Base-by-base conservation (phyloP, 345 rosid species). In the Brassica nigra region DNA sequence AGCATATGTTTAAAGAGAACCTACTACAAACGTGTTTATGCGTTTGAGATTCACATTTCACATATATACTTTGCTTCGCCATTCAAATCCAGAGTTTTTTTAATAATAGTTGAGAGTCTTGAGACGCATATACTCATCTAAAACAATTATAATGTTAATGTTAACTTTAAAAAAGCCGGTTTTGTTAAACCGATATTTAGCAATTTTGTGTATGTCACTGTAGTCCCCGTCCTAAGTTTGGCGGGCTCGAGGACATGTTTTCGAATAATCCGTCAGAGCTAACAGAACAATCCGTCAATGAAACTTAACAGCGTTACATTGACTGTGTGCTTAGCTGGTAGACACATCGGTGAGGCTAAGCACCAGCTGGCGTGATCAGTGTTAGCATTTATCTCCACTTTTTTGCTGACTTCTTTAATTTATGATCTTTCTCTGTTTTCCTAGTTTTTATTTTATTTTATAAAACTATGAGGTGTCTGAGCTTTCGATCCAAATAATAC, bases 301-400 rank as follows among this genome's bases (percentile, higher is more conserved):
- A 47, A 30, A 10, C 2, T 23, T 62, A 80, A 80, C 76, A 55
- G 57, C 68, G 83, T 75, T 65, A 70, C 20, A 18, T 30, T 15
- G 57, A 74, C 37, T 67, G 74, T 68, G 6, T 68, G 75, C 76
- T 80, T 75, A 75, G 80, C 73, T 80, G 83, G 83, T 71, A 75
- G 33, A 28, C 54, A 5, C 71, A 69, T 11, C 49, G 39, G 39
- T 15, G 55, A 36, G 15, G 47, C 71, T 63, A 63, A 80, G 67
- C 55, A 42, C 36, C 68, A 70, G 76, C 68, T 80, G 73, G 80
- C 76, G 61, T 75, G 55, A 63, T 64, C 80, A 64, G 55, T 39
- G 61, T 62, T 15, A 37, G 47, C 57, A 64, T 39, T 30, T 55
- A 64, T 70, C 6, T 28, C 71, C 15, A 33, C 55, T 55, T 70